Evolutionary conservation across 2,329 filamentous ascomycete genomes (phyloP), one percentile per base, ranked within the genome.

Genomic region (Fusarium coicis): DNA sequence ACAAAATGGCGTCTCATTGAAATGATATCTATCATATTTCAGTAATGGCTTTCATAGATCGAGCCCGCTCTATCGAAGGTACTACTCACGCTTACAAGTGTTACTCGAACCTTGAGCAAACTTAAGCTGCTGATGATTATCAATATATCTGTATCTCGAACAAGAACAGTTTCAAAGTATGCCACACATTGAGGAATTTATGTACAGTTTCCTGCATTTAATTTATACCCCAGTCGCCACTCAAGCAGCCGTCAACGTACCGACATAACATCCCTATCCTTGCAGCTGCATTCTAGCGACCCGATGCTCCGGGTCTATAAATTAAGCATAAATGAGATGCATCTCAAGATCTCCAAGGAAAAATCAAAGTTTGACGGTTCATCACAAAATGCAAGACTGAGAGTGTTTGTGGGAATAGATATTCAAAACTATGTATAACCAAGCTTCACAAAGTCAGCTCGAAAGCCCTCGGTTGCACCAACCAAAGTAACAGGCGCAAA

Each of bases 161-260:
- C 7, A 19, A 10, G 14, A 44, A 5, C 7, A n/a, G 54, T 18
- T 57, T 47, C 14, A 21, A 23, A 18, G 1, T 11, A 40, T 39
- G n/a, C 43, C 34, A 50, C 16, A 16, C 43, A 4, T 23, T 4
- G 12, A 28, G 19, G 21, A 40, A 44, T 50, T 15, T 4, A 34
- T 44, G 28, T 18, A 10, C 9, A 26, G 21, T 7, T 16, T 36
- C 11, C 36, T 62, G 37, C 30, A 50, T 21, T 15, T 16, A 46
- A 56, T 68, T 12, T 52, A 52, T 28, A 66, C 50, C 53, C 43
- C 34, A 47, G 63, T 34, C 56, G 60, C 60, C 66, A 67, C 56
- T 30, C 42, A 44, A 37, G 23, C 11, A 36, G 11, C 3, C 21
- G 11, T 36, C 32, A 36, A 21, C 10, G 7, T 26, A 46, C 59